Evolutionary conservation across 1,139 yeast genomes (phyloP), one percentile per base, ranked within the genome.

Genomic region (Eremothecium coryli): DNA sequence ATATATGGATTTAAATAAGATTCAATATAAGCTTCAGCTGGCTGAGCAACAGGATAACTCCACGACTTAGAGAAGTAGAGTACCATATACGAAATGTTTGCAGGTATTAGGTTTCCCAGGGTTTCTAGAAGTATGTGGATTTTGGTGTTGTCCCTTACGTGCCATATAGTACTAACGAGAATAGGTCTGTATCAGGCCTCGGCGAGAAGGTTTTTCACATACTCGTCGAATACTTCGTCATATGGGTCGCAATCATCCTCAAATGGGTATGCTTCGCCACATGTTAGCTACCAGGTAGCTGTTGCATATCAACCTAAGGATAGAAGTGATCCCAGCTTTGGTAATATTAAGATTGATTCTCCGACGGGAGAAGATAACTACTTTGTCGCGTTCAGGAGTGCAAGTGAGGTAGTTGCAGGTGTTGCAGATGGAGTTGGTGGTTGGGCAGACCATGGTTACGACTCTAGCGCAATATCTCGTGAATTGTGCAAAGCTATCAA

Each of bases 401-500:
- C 61, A 17, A 52, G 56, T 14, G 64, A 62, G 9, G 67, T 72
- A 7, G 67, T 68, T 25, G 68, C 84, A 6, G 97, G 95, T 7
- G 96, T 90, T 1, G 90, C 96, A 2, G 98, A 90, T 58, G 98
- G 98, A 13, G 97, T 90, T 4, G 97, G 97, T 12, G 97, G 97
- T 1, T 90, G 97, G 96, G 73, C 85, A 2, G 90, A 82, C 45
- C 78, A 84, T 26, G 96, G 96, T 0, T 82, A 77, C 47, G 96
- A 88, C 55, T 82, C 95, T 2, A 73, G 81, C 39, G 88, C 88
- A 6, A 79, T 81, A 30, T 75, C 84, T 10, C 64, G 88, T 48
- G 88, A 79, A 49, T 58, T 80, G 32, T 78, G 86, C 45, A 58
- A 57, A 11, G 58, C 68, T 5, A 61, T 69, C 38, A 53, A 56